Evolutionary conservation across 2,329 filamentous ascomycete species (phyloP).

Genomic region (Aspergillus sp.): DNA sequence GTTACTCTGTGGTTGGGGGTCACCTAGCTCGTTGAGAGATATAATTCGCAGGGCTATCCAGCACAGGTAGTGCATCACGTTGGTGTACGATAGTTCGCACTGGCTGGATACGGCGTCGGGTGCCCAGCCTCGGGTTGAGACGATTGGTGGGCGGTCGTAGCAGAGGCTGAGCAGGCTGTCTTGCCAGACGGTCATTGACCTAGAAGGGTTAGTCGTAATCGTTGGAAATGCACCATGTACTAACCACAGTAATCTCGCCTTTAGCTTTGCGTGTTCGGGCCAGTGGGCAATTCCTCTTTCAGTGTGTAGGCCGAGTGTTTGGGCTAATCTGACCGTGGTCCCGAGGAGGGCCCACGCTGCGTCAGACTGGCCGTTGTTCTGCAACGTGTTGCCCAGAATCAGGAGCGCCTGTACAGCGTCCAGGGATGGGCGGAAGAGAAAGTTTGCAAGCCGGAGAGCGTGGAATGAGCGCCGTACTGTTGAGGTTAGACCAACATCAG

Average conservation of each 20-base stretch:
- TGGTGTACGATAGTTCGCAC: constrained; percentile 28
- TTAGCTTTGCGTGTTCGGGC: constrained; percentile 31
- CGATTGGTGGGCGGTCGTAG: constrained; percentile 39
- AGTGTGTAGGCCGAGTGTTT: constrained; percentile 44
- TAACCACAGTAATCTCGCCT: constrained; percentile 32
- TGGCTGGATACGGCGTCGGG: constrained; percentile 21
- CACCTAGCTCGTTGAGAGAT: constrained; percentile 46
- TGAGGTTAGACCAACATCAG: neutral
- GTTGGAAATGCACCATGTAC: neutral
- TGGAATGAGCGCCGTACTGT: constrained; percentile 45
- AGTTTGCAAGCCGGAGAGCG: constrained; percentile 62
- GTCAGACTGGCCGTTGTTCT: constrained; percentile 39
- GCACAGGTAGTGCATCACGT: constrained; percentile 36
- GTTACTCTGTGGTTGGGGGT: constrained; percentile 18
- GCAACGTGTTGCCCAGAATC: constrained; percentile 57
- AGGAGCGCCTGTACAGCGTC: constrained; percentile 61
- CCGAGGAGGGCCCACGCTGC: constrained; percentile 38
- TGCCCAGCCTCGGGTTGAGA: constrained; percentile 31
- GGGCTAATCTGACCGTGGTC: constrained; percentile 37
- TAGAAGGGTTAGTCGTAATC: constrained; percentile 6
- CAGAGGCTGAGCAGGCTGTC: constrained; percentile 41
- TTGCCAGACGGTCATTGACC: constrained; percentile 41
- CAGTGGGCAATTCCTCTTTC: constrained; percentile 34
- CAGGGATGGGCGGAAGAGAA: constrained; percentile 59
- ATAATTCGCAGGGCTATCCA: constrained; percentile 39